phyloP scores from a whole-genome alignment of 331 rosid species.

The Rosa hybrid region DNA sequence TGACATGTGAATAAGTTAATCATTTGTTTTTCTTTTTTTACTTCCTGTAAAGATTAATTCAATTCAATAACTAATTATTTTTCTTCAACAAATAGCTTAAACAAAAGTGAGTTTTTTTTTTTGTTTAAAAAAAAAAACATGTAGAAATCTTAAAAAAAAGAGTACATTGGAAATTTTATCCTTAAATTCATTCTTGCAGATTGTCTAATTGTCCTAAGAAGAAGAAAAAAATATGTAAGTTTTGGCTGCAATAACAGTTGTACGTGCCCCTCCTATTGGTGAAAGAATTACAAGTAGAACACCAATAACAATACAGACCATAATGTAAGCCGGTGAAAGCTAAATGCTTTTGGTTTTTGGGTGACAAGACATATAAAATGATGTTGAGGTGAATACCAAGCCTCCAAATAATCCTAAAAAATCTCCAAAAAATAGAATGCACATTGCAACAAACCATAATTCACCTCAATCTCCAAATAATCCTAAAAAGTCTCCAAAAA shows the following conservation, averaged over 20 bases:
- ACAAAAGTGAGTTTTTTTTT: too few relatives aligned
- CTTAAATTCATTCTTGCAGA: background rate
- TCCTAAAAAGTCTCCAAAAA: slow-evolving; percentile 74
- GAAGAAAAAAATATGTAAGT: slow-evolving; percentile 33
- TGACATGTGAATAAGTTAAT: too few relatives aligned
- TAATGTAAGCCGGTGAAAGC: slow-evolving; percentile 38
- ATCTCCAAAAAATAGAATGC: slow-evolving; percentile 78
- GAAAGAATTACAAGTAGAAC: slow-evolving; percentile 34
- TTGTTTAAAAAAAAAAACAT: too few relatives aligned
- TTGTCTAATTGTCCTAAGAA: background rate
- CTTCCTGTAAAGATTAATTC: too few relatives aligned
- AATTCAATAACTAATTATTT: background rate
- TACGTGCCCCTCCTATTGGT: slow-evolving; percentile 60
- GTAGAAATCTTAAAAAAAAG: background rate
- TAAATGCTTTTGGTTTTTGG: slow-evolving; percentile 36
- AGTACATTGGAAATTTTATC: background rate
- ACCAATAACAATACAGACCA: slow-evolving; percentile 14
- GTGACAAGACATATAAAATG: slow-evolving; percentile 42
- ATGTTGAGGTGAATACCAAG: slow-evolving; percentile 60
- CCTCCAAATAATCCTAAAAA: slow-evolving; percentile 76
- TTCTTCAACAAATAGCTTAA: background rate
- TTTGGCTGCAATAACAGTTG: slow-evolving; percentile 46
- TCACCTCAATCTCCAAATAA: too few relatives aligned
- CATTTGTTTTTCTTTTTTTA: too few relatives aligned
- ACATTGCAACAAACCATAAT: slow-evolving; percentile 43